Evolutionary conservation across 768 basidiomycete genomes (phyloP), one percentile per base, ranked within the genome.

Genomic region (Trametes coccinea): DNA sequence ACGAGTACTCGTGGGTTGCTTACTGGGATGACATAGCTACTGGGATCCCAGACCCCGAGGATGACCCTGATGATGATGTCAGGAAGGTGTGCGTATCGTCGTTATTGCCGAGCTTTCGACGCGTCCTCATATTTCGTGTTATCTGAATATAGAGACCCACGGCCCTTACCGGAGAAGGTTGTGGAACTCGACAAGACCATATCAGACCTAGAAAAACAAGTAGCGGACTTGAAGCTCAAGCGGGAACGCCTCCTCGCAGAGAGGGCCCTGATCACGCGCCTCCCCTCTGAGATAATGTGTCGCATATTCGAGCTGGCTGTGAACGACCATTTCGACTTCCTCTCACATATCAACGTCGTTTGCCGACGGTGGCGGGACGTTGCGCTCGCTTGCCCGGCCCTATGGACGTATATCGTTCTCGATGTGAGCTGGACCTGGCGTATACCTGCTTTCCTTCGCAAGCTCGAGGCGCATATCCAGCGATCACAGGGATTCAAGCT

Each of bases 371-470:
- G 73, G 73, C 52, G 70, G 17, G 49, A 65, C 40, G 52, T 73
- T 37, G 62, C 68, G 1, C 65, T 74, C 5, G 51, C 65, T 8
- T 72, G 68, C 3, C 68, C 73, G 5, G 52, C 64, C 4, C 53
- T 74, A 11, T 74, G 73, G 73, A 65, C 73, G 6, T 71, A 72
- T 58, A 71, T 73, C 48, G 55, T 68, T 30, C 71, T 73, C 39
- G 70, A 73, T 50, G 47, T 63, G 41, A 50, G 56, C 17, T 71
- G 70, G 65, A 67, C 65, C 0, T 71, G 70, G 59, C 70, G 71
- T 10, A 52, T 66, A 22, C 61, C 56, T 3, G 59, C 61, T 13
- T 74, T 74, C 62, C 63, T 71, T 4, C 67, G 68, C 41, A 70
- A 71, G 55, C 56, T 71, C 17, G 62, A 55, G 10, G 63, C 66